Base-by-base conservation (phyloP, 148 eudicot species). In the Fagopyrum esculentum region DNA sequence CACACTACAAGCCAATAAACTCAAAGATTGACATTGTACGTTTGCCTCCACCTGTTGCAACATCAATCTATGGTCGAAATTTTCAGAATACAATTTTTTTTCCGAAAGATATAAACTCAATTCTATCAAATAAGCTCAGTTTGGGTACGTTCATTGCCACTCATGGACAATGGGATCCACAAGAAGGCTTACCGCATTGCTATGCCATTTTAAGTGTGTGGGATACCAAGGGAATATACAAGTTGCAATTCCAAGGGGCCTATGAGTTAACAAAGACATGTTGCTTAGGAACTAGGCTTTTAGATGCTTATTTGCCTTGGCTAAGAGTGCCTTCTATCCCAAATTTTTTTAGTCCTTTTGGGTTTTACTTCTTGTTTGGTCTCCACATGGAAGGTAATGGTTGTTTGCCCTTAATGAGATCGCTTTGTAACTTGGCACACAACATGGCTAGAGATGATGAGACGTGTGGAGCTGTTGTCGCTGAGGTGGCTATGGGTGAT, bases 241-340 rank as follows among this genome's bases (percentile, higher is more conserved):
- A 83, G 66, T 57, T 94, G 61, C 89, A 91, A 83, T 83, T 94
- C 71, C 85, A 87, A 81, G 98, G 98, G 6, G 88, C 87, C 49
- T 86, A 97, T 4, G 80, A 66, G 30, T 13, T 90, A 73, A 85
- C 81, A 8, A 79, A 82, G 74, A 93, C 86, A 3, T 81, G 79
- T 29, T 88, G 93, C 68, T 50, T 79, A 45, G 91, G 89, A 45
- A 91, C 80, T 72, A 79, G 97, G 87, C 85, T 82, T 51, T 73
- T 90, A 76, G 98, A 91, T 82, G 78, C 76, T 43, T 74, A 84
- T 76, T 75, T 91, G 80, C 98, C 98, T n/a, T 94, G 98, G 91
- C 81, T 91, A 60, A 85, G 80, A 73, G 74, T 94, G 47, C 98
- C 97, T 6, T 94, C 98, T 0, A 80, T 94, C 3, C 98, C 98